A percentile compares a stretch with the other conserved stretches of the same genome.
Evolutionary conservation across 805 yeast genomes (phyloP).

Genomic region (Myxozyma melibiosi): DNA sequence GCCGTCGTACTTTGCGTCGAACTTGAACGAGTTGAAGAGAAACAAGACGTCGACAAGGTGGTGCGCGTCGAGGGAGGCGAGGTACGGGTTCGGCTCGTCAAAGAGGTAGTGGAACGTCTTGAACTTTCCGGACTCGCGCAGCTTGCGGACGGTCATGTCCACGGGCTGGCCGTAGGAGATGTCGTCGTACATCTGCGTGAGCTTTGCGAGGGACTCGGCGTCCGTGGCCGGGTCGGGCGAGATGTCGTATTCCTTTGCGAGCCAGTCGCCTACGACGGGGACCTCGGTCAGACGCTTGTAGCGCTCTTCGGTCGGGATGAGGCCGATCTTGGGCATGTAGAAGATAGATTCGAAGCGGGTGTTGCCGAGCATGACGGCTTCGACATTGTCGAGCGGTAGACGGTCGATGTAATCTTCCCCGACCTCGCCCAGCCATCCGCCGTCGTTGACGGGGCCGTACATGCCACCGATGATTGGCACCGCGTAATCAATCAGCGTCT

Average conservation of each 20-base stretch:
- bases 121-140: slow-evolving; percentile 21
- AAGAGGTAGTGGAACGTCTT: slow-evolving; percentile 39
- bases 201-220: slow-evolving; percentile 5
- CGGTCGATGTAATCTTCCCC: slow-evolving; percentile 8
- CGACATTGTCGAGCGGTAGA: slow-evolving; percentile 24
- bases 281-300: slow-evolving; percentile 14
- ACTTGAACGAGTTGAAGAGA: slow-evolving; percentile 37
- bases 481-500: slow-evolving; percentile 35
- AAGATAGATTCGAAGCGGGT: slow-evolving; percentile 37
- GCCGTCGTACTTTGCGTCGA: slow-evolving; percentile 23
- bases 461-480: slow-evolving; percentile 35
- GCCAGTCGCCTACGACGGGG: slow-evolving; percentile 16
- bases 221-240: slow-evolving; percentile 6
- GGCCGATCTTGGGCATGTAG: slow-evolving; percentile 27
- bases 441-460: slow-evolving; percentile 38
- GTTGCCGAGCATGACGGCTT: slow-evolving; percentile 38
- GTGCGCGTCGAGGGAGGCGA: slow-evolving; percentile 37
- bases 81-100: slow-evolving; percentile 41
- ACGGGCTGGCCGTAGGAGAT: slow-evolving; percentile 31
- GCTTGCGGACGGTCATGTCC: slow-evolving; percentile 24
- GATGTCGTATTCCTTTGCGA: slow-evolving; percentile 21
- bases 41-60: slow-evolving; percentile 44
- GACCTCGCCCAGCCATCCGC: slow-evolving; percentile 34
- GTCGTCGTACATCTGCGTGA: slow-evolving; percentile 28
- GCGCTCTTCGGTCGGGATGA: slow-evolving; percentile 20